phyloP scores from a whole-genome alignment of 768 basidiomycete genomes.

The Crepidotus variabilis region DNA sequence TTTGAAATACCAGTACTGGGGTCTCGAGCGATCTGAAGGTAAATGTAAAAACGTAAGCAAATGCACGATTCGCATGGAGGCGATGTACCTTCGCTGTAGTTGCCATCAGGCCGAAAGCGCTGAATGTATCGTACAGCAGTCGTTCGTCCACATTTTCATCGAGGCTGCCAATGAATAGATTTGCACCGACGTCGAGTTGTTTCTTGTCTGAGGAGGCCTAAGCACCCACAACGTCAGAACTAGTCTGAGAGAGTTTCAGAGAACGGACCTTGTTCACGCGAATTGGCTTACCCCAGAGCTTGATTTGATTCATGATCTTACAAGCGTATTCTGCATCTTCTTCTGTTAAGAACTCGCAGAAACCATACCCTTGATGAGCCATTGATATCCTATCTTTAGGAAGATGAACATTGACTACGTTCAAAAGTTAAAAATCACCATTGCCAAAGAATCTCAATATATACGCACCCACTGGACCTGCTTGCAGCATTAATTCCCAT shows the following conservation, averaged over 20 bases:
- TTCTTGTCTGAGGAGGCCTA: slow-evolving; percentile 98
- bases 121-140: slow-evolving; percentile 91
- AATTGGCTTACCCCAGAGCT: slow-evolving; percentile 97
- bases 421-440: not conserved
- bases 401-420: slow-evolving; percentile 89
- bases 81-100: slow-evolving; percentile 78
- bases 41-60: not conserved
- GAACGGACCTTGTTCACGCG: slow-evolving; percentile 86
- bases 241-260: not conserved
- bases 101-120: slow-evolving; percentile 90
- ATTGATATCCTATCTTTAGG: slow-evolving; percentile 98
- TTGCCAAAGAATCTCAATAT: not conserved
- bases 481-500: slow-evolving; percentile 99
- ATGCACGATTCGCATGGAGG: slow-evolving; percentile 6
- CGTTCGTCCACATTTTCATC: slow-evolving; percentile 96
- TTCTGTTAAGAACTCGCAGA: slow-evolving; percentile 98
- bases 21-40: slow-evolving; percentile 82
- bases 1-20: slow-evolving; percentile 81
- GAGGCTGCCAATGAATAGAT: slow-evolving; percentile 93
- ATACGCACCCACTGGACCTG: slow-evolving; percentile 92
- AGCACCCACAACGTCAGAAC: not conserved
- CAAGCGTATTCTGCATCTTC: slow-evolving; percentile 99
- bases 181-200: slow-evolving; percentile 96
- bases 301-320: slow-evolving; percentile 99
- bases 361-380: slow-evolving; percentile 98